Conservation (phyloP, 805 yeast genomes). For the Lachancea sp. region DNA sequence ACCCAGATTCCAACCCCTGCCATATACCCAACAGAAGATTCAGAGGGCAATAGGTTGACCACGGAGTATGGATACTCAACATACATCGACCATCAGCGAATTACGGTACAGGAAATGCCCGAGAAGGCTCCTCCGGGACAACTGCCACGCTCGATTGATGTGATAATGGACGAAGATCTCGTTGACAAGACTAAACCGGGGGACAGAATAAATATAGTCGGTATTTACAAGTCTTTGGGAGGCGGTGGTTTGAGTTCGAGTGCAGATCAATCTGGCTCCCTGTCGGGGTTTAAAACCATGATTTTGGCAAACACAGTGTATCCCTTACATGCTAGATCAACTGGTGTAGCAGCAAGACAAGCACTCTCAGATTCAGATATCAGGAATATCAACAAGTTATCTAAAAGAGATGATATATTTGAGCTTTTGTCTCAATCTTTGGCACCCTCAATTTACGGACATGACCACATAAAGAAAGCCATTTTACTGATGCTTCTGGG, state of each 20-base stretch:
- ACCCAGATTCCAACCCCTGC: slow-evolving; percentile 55
- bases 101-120: slow-evolving; percentile 95
- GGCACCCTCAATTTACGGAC: slow-evolving; percentile 95
- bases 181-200: slow-evolving; percentile 94
- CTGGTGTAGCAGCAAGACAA: slow-evolving; percentile 69
- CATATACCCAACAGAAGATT: slow-evolving; percentile 86
- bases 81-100: slow-evolving; percentile 88
- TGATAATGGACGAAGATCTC: slow-evolving; percentile 88
- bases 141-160: slow-evolving; percentile 86
- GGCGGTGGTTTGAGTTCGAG: slow-evolving; percentile 39
- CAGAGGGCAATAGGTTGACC: slow-evolving; percentile 78
- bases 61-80: slow-evolving; percentile 93
- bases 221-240: slow-evolving; percentile 88
- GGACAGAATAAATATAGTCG: slow-evolving; percentile 89
- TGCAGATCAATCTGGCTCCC: slow-evolving; percentile 28
- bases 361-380: slow-evolving; percentile 74
- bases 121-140: slow-evolving; percentile 98
- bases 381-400: slow-evolving; percentile 73
- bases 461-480: slow-evolving; percentile 84
- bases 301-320: slow-evolving; percentile 84
- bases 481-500: slow-evolving; percentile 86
- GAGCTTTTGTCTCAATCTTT: slow-evolving; percentile 75
- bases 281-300: slow-evolving; percentile 74
- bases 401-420: slow-evolving; percentile 66
- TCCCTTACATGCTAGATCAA: slow-evolving; percentile 79